These are phyloP conservation scores for Rubia peregrina DNA, from an alignment of 305 asterid species.

Conservation along the genomic window DNA sequence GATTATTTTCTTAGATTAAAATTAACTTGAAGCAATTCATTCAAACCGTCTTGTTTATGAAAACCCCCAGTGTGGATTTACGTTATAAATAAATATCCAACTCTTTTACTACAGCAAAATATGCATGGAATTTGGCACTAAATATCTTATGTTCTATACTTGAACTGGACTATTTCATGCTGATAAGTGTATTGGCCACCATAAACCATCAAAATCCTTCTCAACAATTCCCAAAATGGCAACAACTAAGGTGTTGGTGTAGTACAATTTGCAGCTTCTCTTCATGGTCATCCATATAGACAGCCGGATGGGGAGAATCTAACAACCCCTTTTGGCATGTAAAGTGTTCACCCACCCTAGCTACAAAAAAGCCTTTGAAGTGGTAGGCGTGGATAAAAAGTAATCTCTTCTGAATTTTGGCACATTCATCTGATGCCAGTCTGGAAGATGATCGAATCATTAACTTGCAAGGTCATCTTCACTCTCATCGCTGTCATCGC, in stretches of 20 bases:
- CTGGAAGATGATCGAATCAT: conserved; percentile 10
- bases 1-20: no score
- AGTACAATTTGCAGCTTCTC: conserved; percentile 1
- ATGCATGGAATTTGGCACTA: neutral
- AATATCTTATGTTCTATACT: neutral
- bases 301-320: neutral
- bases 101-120: neutral
- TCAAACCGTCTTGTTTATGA: no score
- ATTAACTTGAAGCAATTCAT: no score
- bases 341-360: conserved; percentile 10
- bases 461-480: conserved; percentile 41
- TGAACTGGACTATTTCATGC: neutral
- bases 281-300: neutral
- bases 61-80: no score
- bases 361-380: conserved; percentile 13
- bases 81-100: neutral
- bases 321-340: neutral
- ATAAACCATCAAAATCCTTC: neutral
- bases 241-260: neutral
- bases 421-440: neutral
- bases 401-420: neutral
- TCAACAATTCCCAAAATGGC: neutral
- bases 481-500: conserved; percentile 73
- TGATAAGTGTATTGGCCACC: neutral
- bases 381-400: neutral